Conservation (phyloP, 768 basidiomycete genomes). For the Wakefieldia striispora region DNA sequence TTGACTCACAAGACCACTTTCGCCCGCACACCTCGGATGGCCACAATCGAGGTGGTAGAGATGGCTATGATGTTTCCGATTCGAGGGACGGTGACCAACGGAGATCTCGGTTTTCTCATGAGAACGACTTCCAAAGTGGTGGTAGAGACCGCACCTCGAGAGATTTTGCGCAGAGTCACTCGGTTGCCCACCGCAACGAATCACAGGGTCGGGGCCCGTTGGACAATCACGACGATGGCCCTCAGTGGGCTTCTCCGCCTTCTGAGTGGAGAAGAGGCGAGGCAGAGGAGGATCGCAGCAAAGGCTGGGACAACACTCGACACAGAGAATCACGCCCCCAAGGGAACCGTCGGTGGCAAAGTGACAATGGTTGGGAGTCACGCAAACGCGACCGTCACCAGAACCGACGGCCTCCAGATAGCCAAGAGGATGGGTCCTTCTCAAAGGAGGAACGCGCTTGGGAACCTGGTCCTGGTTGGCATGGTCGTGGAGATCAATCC, state of each 20-base stretch:
- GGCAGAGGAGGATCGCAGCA: conserved; percentile 37
- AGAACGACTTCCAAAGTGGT: conserved; percentile 41
- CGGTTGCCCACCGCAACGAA: conserved; percentile 47
- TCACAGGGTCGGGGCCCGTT: conserved; percentile 41
- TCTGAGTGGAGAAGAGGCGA: conserved; percentile 41
- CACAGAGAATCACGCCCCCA: conserved; percentile 33
- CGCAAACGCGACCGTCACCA: conserved; percentile 48
- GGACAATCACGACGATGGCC: conserved; percentile 41
- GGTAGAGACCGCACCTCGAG: conserved; percentile 45
- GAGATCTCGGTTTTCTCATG: conserved; percentile 38
- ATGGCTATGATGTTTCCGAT: conserved; percentile 44
- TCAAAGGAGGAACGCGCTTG: conserved; percentile 56
- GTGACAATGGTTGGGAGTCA: conserved; percentile 50
- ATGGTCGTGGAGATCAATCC: conserved; percentile 40
- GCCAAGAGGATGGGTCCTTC: conserved; percentile 20
- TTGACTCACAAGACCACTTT: conserved; percentile 43
- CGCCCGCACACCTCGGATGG: conserved; percentile 42
- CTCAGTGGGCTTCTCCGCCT: conserved; percentile 43
- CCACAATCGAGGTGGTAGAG: conserved; percentile 52
- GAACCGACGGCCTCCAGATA: conserved; percentile 33
- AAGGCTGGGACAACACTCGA: conserved; percentile 36
- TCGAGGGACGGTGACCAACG: conserved; percentile 48
- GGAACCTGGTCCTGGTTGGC: conserved; percentile 74
- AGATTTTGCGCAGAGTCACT: conserved; percentile 45
- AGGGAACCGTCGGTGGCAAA: conserved; percentile 34